phyloP scores from a whole-genome alignment of 257 asterid species.

The Thymus quinquecostatus region DNA sequence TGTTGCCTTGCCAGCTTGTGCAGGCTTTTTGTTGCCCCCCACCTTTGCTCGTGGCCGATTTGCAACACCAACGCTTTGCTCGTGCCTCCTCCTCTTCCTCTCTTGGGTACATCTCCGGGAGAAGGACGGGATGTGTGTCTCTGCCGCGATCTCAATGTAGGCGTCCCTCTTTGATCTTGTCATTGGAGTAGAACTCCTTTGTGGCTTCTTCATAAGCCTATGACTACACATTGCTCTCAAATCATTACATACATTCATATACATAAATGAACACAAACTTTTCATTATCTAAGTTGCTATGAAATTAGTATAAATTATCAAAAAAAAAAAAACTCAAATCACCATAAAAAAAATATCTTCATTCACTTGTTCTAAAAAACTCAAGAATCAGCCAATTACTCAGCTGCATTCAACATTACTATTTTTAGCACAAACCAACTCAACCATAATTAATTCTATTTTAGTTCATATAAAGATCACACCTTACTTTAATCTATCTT shows the following conservation, averaged over 20 bases:
- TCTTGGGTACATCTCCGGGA: neutral
- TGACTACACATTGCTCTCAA: slow-evolving; percentile 7
- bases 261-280: no score
- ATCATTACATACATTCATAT: neutral
- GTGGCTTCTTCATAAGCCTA: neutral
- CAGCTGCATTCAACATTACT: no score
- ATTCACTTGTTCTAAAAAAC: no score
- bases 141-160: neutral
- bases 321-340: no score
- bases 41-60: slow-evolving; percentile 35
- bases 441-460: no score
- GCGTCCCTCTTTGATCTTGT: slow-evolving; percentile 23
- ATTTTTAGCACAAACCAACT: no score
- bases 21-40: slow-evolving; percentile 1
- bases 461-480: neutral
- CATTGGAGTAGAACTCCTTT: neutral
- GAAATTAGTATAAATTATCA: no score
- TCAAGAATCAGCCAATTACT: no score
- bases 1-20: no score
- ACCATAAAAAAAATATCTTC: no score
- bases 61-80: slow-evolving; percentile 19
- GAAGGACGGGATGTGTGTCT: neutral
- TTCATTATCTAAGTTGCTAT: no score
- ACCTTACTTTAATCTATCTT: neutral
- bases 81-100: slow-evolving; percentile 1